These are phyloP conservation scores for Penicillium brevicompactum DNA, from an alignment of 2,329 filamentous ascomycete species.

Conservation along the genomic window DNA sequence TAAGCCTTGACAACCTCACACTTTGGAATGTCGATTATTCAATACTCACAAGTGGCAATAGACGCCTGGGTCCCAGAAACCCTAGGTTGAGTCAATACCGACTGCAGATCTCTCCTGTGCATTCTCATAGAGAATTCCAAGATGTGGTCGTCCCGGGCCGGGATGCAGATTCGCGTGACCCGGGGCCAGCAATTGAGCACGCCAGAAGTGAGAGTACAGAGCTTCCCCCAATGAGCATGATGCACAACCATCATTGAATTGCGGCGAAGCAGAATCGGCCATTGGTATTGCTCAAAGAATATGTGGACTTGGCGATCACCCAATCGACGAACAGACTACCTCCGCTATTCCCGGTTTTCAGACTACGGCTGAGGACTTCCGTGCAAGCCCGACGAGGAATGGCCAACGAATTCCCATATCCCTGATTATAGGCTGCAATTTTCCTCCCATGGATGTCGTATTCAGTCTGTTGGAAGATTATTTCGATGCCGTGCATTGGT, in stretches of 20 bases:
- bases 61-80: background rate
- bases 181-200: background rate
- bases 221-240: background rate
- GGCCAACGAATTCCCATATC: constrained; percentile 28
- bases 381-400: constrained; percentile 2
- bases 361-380: constrained; percentile 6
- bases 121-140: background rate
- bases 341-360: constrained; percentile 40
- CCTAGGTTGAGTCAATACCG: background rate
- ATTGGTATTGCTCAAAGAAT: constrained; percentile 39
- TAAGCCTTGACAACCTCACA: background rate
- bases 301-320: constrained; percentile 29
- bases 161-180: background rate
- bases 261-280: constrained; percentile 36
- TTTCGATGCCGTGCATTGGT: constrained; percentile 48
- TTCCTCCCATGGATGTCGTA: constrained; percentile 34
- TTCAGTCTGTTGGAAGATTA: constrained; percentile 43
- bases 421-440: constrained; percentile 27
- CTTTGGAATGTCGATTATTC: background rate
- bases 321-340: constrained; percentile 32
- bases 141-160: background rate
- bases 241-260: constrained; percentile 15
- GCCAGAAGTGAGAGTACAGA: background rate
- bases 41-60: background rate
- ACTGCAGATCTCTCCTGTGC: background rate